phyloP scores from a whole-genome alignment of 805 yeast genomes.

The Pichia nanzhaoensis region DNA sequence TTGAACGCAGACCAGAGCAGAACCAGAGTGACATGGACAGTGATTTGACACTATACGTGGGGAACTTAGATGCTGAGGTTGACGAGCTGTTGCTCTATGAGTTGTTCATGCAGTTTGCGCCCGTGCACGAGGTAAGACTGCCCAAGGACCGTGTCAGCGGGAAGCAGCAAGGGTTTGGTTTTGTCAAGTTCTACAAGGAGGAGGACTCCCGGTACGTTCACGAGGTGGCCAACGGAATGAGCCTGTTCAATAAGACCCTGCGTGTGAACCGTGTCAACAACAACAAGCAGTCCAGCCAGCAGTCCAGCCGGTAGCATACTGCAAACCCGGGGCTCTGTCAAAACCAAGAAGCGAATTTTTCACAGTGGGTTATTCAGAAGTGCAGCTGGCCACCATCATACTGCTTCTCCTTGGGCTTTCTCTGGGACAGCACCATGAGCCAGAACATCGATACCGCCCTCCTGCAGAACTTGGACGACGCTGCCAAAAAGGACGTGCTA shows the following conservation, averaged over 20 bases:
- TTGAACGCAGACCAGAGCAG: neutral
- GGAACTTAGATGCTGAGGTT: constrained; percentile 73
- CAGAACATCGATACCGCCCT: constrained; percentile 21
- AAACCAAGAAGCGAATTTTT: constrained; percentile 2
- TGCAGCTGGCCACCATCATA: too few relatives aligned
- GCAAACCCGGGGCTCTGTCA: too few relatives aligned
- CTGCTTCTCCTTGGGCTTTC: too few relatives aligned
- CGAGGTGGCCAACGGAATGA: constrained; percentile 51
- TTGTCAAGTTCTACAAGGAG: constrained; percentile 58
- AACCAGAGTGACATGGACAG: neutral
- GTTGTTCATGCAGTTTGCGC: constrained; percentile 78
- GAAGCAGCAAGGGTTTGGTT: constrained; percentile 82
- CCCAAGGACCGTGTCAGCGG: constrained; percentile 73
- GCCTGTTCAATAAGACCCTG: constrained; percentile 54
- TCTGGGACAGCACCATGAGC: neutral
- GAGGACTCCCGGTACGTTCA: constrained; percentile 68
- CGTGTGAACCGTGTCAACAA: constrained; percentile 45
- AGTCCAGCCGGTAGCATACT: too few relatives aligned
- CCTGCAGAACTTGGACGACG: constrained; percentile 46
- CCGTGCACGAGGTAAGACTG: constrained; percentile 59
- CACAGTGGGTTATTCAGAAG: too few relatives aligned
- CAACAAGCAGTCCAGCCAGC: neutral
- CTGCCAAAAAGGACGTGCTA: constrained; percentile 65
- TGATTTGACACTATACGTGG: constrained; percentile 56
- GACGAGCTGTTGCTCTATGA: constrained; percentile 72